These are phyloP conservation scores for Beauveria brongniartii DNA, from an alignment of 2,329 filamentous ascomycete genomes.

Conservation along the genomic window DNA sequence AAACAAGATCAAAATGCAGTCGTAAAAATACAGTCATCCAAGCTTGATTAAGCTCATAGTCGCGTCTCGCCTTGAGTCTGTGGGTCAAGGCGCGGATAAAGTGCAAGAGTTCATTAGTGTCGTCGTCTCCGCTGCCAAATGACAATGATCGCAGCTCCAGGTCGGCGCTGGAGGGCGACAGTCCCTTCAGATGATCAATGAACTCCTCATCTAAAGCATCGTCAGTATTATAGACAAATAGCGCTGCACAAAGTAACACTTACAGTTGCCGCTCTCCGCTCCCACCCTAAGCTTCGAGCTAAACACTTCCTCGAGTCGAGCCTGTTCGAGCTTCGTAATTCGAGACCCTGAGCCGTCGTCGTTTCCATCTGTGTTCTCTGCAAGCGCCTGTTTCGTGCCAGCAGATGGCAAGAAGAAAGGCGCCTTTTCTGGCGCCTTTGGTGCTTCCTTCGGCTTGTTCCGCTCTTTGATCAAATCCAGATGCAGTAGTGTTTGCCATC, in stretches of 20 bases:
- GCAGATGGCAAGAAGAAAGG: conserved; percentile 87
- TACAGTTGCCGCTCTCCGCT: conserved; percentile 52
- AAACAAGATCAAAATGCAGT: conserved; percentile 58
- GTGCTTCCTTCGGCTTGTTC: conserved; percentile 88
- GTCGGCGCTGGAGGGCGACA: conserved; percentile 80
- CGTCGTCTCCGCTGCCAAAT: conserved; percentile 33
- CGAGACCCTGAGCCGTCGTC: conserved; percentile 47
- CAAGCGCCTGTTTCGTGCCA: conserved; percentile 35
- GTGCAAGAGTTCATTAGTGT: conserved; percentile 61
- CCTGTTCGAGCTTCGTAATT: conserved; percentile 59
- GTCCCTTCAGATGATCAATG: conserved; percentile 68
- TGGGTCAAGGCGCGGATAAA: conserved; percentile 78
- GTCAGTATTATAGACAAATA: conserved; percentile 14
- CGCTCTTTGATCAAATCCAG: conserved; percentile 86
- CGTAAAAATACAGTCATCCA: conserved; percentile 96
- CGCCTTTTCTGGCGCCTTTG: conserved; percentile 86
- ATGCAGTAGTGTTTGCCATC: conserved; percentile 91
- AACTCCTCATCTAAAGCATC: conserved; percentile 49
- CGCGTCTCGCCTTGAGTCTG: conserved; percentile 58
- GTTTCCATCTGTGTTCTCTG: conserved; percentile 25
- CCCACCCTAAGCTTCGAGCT: conserved; percentile 48
- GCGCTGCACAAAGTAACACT: conserved; percentile 19
- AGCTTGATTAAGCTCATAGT: conserved; percentile 90
- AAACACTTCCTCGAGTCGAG: conserved; percentile 49
- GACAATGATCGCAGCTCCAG: conserved; percentile 80